These are phyloP conservation scores for Pelargonium exstipulatum DNA, from an alignment of 441 rosid genomes.

Conservation along the genomic window DNA sequence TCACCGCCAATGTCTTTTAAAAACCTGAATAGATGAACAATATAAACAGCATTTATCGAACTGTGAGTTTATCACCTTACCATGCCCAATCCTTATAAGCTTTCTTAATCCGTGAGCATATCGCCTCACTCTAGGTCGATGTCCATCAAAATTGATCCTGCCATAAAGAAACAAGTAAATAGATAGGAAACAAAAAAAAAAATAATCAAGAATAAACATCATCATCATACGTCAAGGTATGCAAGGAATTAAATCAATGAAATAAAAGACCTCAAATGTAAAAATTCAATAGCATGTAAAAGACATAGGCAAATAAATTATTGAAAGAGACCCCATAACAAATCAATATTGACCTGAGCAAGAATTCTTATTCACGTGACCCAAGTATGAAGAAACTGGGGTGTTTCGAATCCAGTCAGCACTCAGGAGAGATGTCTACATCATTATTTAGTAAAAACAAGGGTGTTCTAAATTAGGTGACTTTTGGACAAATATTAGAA, in stretches of 20 bases:
- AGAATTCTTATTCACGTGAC: neutral
- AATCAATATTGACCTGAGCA: neutral
- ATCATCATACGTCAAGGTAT: conserved; percentile 8
- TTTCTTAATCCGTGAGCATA: conserved; percentile 78
- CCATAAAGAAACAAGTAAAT: conserved; percentile 22
- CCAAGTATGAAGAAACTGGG: neutral
- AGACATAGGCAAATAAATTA: neutral
- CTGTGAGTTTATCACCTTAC: conserved; percentile 37
- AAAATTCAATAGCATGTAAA: conserved; percentile 2
- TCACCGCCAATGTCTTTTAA: neutral
- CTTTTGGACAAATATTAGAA: neutral
- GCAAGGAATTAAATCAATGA: conserved; percentile 7
- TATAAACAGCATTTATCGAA: conserved; percentile 10
- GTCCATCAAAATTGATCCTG: conserved; percentile 87
- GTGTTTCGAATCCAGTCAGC: too few species aligned
- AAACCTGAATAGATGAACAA: conserved; percentile 4
- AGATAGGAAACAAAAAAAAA: conserved; percentile 5
- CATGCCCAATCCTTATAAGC: conserved; percentile 85
- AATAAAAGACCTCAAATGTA: conserved; percentile 5
- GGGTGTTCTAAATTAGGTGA: neutral
- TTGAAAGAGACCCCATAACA: neutral
- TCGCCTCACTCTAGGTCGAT: conserved; percentile 82
- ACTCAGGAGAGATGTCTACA: neutral
- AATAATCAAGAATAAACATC: neutral
- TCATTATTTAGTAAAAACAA: neutral